Conservation (phyloP, 2,329 filamentous ascomycete species). For the Volutella citrinella region DNA sequence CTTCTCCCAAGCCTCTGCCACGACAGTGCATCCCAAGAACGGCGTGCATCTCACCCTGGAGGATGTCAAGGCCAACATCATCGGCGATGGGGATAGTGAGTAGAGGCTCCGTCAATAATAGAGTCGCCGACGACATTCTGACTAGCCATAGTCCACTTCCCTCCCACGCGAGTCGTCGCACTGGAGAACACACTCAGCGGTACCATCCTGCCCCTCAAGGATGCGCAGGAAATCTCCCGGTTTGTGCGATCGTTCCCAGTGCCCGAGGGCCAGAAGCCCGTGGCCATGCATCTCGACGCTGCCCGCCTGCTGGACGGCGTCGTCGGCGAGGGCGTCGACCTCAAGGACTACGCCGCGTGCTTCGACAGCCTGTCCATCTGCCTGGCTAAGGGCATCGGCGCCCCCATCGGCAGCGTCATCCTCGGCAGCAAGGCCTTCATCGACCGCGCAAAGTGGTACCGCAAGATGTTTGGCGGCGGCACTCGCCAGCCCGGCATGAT, state of each 20-base stretch:
- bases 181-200: conserved; percentile 81
- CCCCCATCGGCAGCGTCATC: conserved; percentile 72
- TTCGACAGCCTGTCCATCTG: conserved; percentile 74
- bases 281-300: conserved; percentile 72
- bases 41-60: conserved; percentile 68
- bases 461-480: conserved; percentile 72
- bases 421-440: conserved; percentile 44
- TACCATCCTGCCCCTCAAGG: conserved; percentile 68
- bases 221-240: conserved; percentile 62
- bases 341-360: conserved; percentile 61
- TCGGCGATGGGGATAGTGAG: conserved; percentile 25
- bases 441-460: conserved; percentile 34
- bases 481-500: conserved; percentile 69
- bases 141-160: conserved; percentile 69
- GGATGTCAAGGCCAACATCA: conserved; percentile 54
- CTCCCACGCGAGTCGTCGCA: conserved; percentile 72
- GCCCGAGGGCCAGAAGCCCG: conserved; percentile 38
- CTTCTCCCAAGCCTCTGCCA: conserved; percentile 66
- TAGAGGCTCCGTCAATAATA: conserved; percentile 31
- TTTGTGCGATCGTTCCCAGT: conserved; percentile 54
- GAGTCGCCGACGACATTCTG: conserved; percentile 6
- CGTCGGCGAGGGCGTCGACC: conserved; percentile 59
- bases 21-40: conserved; percentile 64
- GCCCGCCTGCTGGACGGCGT: conserved; percentile 75
- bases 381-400: conserved; percentile 75